phyloP scores from a whole-genome alignment of 495 filamentous ascomycete genomes.

The Cercophora samala region DNA sequence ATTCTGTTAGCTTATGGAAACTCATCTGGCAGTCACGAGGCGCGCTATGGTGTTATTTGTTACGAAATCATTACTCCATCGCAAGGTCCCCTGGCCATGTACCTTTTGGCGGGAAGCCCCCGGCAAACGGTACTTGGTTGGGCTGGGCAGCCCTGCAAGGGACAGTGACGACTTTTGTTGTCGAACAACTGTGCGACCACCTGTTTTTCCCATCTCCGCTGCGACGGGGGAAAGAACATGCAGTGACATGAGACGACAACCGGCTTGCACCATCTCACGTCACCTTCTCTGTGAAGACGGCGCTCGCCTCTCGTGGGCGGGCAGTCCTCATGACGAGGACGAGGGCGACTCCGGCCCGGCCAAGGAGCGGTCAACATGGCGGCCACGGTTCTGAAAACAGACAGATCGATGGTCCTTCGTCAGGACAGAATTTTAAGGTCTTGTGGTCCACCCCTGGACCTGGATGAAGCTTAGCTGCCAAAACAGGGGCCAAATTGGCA shows the following conservation, averaged over 20 bases:
- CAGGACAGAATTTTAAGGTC: background rate
- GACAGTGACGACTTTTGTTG: conserved; percentile 23
- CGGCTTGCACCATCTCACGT: conserved; percentile 4
- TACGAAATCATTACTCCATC: conserved; percentile 38
- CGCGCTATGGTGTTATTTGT: conserved; percentile 21
- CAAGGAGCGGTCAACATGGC: background rate
- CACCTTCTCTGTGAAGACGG: background rate
- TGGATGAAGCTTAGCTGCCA: background rate
- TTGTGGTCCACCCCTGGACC: background rate
- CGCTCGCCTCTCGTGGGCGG: background rate
- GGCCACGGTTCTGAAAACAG: background rate
- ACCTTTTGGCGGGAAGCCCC: conserved; percentile 16
- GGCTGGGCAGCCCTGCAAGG: conserved; percentile 26
- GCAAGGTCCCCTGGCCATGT: conserved; percentile 19
- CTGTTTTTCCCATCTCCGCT: background rate
- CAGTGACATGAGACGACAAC: background rate
- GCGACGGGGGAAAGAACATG: background rate
- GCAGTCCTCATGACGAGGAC: background rate
- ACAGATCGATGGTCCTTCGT: background rate
- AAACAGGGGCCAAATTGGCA: background rate
- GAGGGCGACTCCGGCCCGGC: conserved; percentile 3
- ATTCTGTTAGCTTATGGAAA: conserved; percentile 38
- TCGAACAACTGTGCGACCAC: conserved; percentile 1
- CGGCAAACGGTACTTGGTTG: conserved; percentile 19
- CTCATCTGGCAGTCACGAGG: conserved; percentile 35